Conservation (phyloP, 345 rosid species). For the Hibiscus trionum region DNA sequence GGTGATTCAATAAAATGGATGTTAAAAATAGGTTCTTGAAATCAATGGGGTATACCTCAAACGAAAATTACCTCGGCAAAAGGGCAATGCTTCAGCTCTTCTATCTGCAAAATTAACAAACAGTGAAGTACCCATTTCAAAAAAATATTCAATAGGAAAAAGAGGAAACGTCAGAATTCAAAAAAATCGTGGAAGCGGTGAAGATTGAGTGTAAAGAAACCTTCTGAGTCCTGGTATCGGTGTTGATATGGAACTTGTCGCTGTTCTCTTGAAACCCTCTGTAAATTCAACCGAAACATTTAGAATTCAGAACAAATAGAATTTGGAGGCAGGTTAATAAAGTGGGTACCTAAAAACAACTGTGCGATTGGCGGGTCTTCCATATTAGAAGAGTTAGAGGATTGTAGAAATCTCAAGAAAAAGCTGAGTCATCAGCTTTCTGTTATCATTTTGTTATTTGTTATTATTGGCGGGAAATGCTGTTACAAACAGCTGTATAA, state of each 20-base stretch:
- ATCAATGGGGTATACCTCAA: neutral
- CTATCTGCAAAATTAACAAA: conserved; percentile 39
- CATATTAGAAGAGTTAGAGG: too few relatives aligned
- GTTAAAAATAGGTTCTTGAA: neutral
- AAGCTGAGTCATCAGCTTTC: too few relatives aligned
- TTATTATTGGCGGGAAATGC: too few relatives aligned
- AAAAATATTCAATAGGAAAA: neutral
- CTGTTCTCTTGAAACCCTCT: conserved; percentile 73
- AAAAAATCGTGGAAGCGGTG: neutral
- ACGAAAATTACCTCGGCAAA: conserved; percentile 57
- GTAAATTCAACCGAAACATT: conserved; percentile 6
- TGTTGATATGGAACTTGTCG: conserved; percentile 58
- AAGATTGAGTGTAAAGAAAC: conserved; percentile 15
- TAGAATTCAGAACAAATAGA: neutral
- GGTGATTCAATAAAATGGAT: too few relatives aligned
- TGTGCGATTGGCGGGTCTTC: conserved; percentile 80
- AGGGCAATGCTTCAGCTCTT: conserved; percentile 73
- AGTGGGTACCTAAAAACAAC: conserved; percentile 60
- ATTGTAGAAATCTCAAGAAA: too few relatives aligned
- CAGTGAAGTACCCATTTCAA: neutral
- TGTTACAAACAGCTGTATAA: too few relatives aligned
- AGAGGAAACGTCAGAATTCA: neutral
- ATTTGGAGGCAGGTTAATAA: neutral
- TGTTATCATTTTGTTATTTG: too few relatives aligned
- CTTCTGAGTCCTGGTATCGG: conserved; percentile 66